phyloP scores from a whole-genome alignment of 345 rosid species.

The Barbarea vulgaris region DNA sequence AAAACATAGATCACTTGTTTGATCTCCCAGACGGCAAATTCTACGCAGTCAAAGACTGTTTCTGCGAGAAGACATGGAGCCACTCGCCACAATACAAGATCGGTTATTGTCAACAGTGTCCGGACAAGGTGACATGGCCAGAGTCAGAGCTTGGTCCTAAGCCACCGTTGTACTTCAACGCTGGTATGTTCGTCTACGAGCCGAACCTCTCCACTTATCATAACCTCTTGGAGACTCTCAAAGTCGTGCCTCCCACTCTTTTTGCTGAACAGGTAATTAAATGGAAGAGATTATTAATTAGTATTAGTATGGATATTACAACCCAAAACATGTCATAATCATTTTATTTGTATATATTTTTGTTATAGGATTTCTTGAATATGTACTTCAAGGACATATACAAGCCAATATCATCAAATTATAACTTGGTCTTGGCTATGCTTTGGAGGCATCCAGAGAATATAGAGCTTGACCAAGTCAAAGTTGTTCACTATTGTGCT shows the following conservation, averaged over 20 bases:
- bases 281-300: background rate
- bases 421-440: constrained; percentile 76
- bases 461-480: constrained; percentile 52
- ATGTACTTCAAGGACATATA: constrained; percentile 63
- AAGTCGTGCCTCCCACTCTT: constrained; percentile 53
- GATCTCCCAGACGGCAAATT: constrained; percentile 61
- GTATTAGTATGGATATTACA: background rate
- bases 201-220: constrained; percentile 51
- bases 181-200: constrained; percentile 75
- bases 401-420: constrained; percentile 56
- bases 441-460: constrained; percentile 86
- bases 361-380: constrained; percentile 62
- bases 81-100: constrained; percentile 60
- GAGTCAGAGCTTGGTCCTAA: constrained; percentile 52
- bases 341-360: background rate
- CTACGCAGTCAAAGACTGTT: constrained; percentile 73
- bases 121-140: constrained; percentile 63
- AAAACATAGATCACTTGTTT: constrained; percentile 71
- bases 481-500: constrained; percentile 83
- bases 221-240: constrained; percentile 49
- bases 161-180: constrained; percentile 76
- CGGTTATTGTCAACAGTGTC: constrained; percentile 85
- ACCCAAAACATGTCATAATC: background rate
- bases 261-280: constrained; percentile 80
- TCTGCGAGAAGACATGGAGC: constrained; percentile 80